A percentile compares a stretch with the other conserved stretches of the same genome.
phyloP scores from a whole-genome alignment of 352 stramenopile genomes.

The Phytophthora sp. region DNA sequence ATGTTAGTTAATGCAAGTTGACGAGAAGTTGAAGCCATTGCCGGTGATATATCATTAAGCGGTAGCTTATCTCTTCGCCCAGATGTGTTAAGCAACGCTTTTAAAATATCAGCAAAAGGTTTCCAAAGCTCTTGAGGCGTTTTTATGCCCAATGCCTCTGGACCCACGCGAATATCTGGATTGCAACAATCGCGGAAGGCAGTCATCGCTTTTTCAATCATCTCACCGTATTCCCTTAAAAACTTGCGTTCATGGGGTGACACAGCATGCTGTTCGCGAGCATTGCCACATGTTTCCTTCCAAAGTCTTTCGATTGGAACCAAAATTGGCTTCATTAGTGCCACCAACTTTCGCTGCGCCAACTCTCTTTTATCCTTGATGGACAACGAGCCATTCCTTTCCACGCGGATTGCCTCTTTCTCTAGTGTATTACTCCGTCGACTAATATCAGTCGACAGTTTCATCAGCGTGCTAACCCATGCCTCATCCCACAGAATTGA shows the following conservation, averaged over 20 bases:
- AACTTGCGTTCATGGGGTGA: slow-evolving; percentile 83
- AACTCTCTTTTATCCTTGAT: slow-evolving; percentile 66
- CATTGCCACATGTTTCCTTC: slow-evolving; percentile 63
- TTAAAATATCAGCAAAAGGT: slow-evolving; percentile 80
- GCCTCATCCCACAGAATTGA: slow-evolving; percentile 87
- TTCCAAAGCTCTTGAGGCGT: slow-evolving; percentile 52
- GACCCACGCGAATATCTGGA: slow-evolving; percentile 13
- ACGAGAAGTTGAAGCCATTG: slow-evolving; percentile 50
- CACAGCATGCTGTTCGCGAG: slow-evolving; percentile 28
- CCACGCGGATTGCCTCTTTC: slow-evolving; percentile 74
- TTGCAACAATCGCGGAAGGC: slow-evolving; percentile 56
- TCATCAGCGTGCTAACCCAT: slow-evolving; percentile 75
- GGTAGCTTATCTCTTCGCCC: slow-evolving; percentile 59
- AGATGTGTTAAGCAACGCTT: slow-evolving; percentile 47
- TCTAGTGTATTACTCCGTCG: slow-evolving; percentile 71
- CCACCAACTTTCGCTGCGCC: slow-evolving; percentile 71
- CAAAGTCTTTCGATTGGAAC: slow-evolving; percentile 67
- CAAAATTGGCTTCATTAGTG: slow-evolving; percentile 86
- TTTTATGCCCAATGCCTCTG: slow-evolving; percentile 20
- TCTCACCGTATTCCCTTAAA: slow-evolving; percentile 60
- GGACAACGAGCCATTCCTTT: slow-evolving; percentile 74
- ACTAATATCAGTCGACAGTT: slow-evolving; percentile 75
- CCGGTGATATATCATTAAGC: slow-evolving; percentile 78
- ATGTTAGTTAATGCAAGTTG: slow-evolving; percentile 56
- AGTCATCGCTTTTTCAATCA: slow-evolving; percentile 52